Conservation (phyloP, 2,329 filamentous ascomycete species). For the Fusarium luffae region DNA sequence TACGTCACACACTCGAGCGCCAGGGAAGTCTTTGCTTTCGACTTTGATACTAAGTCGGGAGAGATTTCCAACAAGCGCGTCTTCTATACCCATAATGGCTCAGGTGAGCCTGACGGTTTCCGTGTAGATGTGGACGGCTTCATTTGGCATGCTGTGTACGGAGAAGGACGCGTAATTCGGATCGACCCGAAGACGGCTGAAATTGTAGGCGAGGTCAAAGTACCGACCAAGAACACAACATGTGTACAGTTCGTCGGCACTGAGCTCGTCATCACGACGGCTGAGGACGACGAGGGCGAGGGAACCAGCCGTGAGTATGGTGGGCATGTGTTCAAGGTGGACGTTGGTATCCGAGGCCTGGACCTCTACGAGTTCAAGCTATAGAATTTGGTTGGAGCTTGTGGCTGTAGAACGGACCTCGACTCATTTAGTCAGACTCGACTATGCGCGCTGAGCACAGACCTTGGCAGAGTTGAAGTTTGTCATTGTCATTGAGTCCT, state of each 20-base stretch:
- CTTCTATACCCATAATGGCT: slow-evolving; percentile 76
- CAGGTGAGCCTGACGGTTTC: slow-evolving; percentile 84
- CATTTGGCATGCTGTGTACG: slow-evolving; percentile 90
- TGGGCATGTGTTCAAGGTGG: slow-evolving; percentile 79
- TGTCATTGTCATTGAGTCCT: slow-evolving; percentile 8
- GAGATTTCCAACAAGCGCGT: slow-evolving; percentile 74
- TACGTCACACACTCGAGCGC: slow-evolving; percentile 85
- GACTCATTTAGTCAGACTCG: neutral
- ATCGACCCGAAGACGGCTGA: slow-evolving; percentile 73
- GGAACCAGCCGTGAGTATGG: slow-evolving; percentile 71
- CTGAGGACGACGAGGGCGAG: slow-evolving; percentile 73
- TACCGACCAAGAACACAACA: slow-evolving; percentile 83
- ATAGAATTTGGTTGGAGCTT: slow-evolving; percentile 19
- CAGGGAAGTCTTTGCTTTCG: slow-evolving; percentile 76
- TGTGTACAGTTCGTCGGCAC: slow-evolving; percentile 83
- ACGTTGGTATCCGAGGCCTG: slow-evolving; percentile 78
- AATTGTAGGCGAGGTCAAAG: slow-evolving; percentile 76
- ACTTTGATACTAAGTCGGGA: slow-evolving; percentile 75
- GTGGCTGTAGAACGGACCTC: neutral
- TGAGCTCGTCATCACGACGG: slow-evolving; percentile 82
- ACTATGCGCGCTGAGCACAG: slow-evolving; percentile 25
- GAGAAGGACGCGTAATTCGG: slow-evolving; percentile 78
- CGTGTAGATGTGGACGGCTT: slow-evolving; percentile 85
- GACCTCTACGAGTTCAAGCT: slow-evolving; percentile 73
- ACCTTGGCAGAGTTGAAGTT: slow-evolving; percentile 18